These are phyloP conservation scores for Umbelopsis sp. DNA, from an alignment of 192 early-diverging fungal genomes.

Conservation along the genomic window DNA sequence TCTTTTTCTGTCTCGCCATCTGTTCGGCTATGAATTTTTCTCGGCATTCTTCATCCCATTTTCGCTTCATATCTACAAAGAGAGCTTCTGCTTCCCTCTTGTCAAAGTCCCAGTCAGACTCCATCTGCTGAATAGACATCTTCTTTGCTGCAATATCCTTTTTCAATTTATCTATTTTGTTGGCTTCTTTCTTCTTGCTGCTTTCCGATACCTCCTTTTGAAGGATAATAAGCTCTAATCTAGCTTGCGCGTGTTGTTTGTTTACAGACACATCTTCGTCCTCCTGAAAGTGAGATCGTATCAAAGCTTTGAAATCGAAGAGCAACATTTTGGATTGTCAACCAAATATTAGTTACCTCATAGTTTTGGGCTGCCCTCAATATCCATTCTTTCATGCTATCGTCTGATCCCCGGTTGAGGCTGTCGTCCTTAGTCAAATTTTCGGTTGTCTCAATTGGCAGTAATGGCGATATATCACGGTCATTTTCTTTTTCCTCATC, in stretches of 20 bases:
- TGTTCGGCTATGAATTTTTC: conserved; percentile 19
- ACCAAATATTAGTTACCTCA: conserved; percentile 16
- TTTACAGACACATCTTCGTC: conserved; percentile 19
- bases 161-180: conserved; percentile 31
- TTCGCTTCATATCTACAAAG: conserved; percentile 25
- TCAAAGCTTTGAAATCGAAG: background rate
- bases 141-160: conserved; percentile 21
- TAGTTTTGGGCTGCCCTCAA: conserved; percentile 23
- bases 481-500: background rate
- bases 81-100: conserved; percentile 34
- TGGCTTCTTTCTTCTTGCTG: conserved; percentile 15
- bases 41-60: conserved; percentile 31
- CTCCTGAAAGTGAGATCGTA: background rate
- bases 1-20: conserved; percentile 2
- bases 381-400: conserved; percentile 28
- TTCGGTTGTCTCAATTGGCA: background rate
- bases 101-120: conserved; percentile 44
- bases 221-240: conserved; percentile 19
- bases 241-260: conserved; percentile 17
- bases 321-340: too few relatives aligned
- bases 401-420: background rate
- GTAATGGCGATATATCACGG: background rate
- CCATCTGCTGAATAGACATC: conserved; percentile 34
- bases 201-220: conserved; percentile 6
- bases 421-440: background rate